Base-by-base conservation (phyloP, 805 yeast genomes). In the Kodamaea kakaduensis region DNA sequence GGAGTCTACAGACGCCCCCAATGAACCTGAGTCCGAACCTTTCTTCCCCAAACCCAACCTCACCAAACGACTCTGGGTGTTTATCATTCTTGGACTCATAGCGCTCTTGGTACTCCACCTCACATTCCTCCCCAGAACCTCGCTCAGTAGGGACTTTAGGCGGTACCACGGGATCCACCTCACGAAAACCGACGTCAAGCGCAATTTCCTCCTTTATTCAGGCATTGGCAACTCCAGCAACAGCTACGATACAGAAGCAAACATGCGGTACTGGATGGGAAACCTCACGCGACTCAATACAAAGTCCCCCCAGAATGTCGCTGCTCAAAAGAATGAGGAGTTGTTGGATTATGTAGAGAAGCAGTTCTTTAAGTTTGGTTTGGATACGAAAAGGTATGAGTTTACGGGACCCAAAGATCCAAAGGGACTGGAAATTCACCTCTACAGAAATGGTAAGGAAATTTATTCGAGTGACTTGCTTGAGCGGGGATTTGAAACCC, bases 121-220 rank as follows among this genome's bases (percentile, higher is more conserved):
- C 32, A 75, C 81, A 0, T 88, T 88, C 53, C 64, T 87, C 10
- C 96, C 96, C 2, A 59, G 96, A 38, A 85, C 97, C 1, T 84
- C 95, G 2, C 62, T 86, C 13, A 77, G 83, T 32, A 64, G 95
- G 44, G 96, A 89, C 56, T 76, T 84, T 48, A 71, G 90, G 47
- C 62, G 96, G 32, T 56, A 85, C 44, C 85, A 86, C 57, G 78
- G 81, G 20, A 70, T 78, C 22, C 71, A 65, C 35, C 52, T 85
- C 32, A 80, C 95, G 2, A 71, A 69, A 37, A 71, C 77, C 7
- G 96, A 88, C 43, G 69, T 83, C 19, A 78, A 83, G 45, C 66
- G 96, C 21, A 56, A 76, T 13, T 79, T 71, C 44, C 51, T 84
- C 32, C 61, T 52, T 3, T 50, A 45, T 31, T 50, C 58, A 16